Base-by-base conservation (phyloP, 1,284 basidiomycete genomes). In the Paramarasmius palmivorus region DNA sequence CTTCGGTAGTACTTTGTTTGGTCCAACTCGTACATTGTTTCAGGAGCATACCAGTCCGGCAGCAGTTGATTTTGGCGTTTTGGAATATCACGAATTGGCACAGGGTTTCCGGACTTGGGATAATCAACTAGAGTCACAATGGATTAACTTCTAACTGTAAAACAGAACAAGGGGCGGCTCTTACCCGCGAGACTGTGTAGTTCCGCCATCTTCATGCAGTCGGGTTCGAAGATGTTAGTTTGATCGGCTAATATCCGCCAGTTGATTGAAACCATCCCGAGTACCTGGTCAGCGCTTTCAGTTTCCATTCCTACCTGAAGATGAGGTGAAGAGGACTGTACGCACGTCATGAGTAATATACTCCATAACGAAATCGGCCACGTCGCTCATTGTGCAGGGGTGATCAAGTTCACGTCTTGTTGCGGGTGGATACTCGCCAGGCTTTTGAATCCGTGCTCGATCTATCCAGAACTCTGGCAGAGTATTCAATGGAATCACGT, bases 221-320 rank as follows among this genome's bases (percentile, higher is more conserved):
- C 76, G 0, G 65, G 61, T 63, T 91, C 79, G 29, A 81, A 70
- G 29, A 88, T 84, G 8, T 81, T 79, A 36, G 78, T 82, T 59
- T 83, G 79, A 63, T 94, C 92, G 0, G 89, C 84, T 32, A 89
- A 83, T 39, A 84, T 72, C 7, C 84, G 66, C 82, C 83, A 86
- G 52, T 77, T 84, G 4, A 71, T 80, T 0, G 82, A 79, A 29
- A 87, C 75, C 19, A 85, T 75, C 1, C 84, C 84, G 2, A 88
- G 66, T 17, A 79, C 76, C 81, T 84, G 51, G 9, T 32, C 19
- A 2, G 50, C 8, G 32, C 12, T 10, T n/a, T n/a, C n/a, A n/a
- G n/a, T n/a, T n/a, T n/a, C n/a, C n/a, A n/a, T n/a, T n/a, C n/a
- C n/a, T n/a, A n/a, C n/a, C n/a, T n/a, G n/a, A n/a, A n/a, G 19